A percentile compares a stretch with the other conserved stretches of the same genome.
These are phyloP conservation scores for Physcomitrellopsis africana DNA, from an alignment of 225 moss, liverwort and hornwort genomes.

Conservation along the genomic window DNA sequence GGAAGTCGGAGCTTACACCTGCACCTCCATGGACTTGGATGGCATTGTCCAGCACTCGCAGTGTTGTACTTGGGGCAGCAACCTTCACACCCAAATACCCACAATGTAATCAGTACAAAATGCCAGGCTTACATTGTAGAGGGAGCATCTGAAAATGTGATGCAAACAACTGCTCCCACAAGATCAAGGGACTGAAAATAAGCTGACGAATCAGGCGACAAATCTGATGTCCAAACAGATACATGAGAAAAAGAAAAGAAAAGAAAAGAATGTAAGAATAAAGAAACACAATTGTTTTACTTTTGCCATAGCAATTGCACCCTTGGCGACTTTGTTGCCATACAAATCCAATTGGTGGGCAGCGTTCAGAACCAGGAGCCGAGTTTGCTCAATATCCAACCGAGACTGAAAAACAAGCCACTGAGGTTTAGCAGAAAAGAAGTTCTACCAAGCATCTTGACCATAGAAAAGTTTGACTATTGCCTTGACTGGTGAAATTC, in stretches of 20 bases:
- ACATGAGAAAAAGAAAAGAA: too few species aligned
- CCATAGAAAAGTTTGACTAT: neutral
- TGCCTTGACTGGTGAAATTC: neutral
- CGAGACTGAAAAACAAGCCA: slow-evolving; percentile 70
- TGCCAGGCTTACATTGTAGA: too few species aligned
- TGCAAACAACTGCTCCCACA: neutral
- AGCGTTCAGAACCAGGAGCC: slow-evolving; percentile 89
- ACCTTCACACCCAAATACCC: slow-evolving; percentile 39
- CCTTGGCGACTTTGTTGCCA: slow-evolving; percentile 91
- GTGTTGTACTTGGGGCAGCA: slow-evolving; percentile 64
- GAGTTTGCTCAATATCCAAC: slow-evolving; percentile 87
- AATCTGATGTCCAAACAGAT: too few species aligned
- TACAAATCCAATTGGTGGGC: slow-evolving; percentile 87
- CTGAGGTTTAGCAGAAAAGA: slow-evolving; percentile 11
- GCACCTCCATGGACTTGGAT: slow-evolving; percentile 67
- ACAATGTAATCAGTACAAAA: neutral
- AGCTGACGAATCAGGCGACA: too few species aligned
- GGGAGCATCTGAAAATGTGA: neutral
- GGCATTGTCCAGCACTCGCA: slow-evolving; percentile 61
- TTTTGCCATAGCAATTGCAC: slow-evolving; percentile 98
- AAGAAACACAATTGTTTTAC: slow-evolving; percentile 34
- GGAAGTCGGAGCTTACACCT: slow-evolving; percentile 69
- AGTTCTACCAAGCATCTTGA: neutral
- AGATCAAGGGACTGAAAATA: neutral
- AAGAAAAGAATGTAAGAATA: slow-evolving; percentile 4